Conservation (phyloP, 345 rosid species). For the Excoecaria cochinchinensis region DNA sequence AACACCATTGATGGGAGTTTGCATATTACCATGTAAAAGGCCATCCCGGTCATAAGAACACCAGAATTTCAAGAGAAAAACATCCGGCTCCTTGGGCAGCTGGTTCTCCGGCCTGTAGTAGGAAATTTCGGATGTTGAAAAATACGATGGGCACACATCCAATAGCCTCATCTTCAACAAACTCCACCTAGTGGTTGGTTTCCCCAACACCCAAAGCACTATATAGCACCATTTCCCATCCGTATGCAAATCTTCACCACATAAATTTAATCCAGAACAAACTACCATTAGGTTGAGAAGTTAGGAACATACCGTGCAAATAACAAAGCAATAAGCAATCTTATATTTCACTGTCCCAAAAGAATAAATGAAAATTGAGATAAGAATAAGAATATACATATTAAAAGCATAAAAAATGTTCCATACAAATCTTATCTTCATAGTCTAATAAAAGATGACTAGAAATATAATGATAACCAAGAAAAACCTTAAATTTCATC, state of each 20-base stretch:
- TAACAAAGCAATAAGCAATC: neutral
- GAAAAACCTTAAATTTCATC: neutral
- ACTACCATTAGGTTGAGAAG: neutral
- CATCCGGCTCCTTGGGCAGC: slow-evolving; percentile 45
- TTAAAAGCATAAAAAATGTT: neutral
- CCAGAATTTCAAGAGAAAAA: slow-evolving; percentile 68
- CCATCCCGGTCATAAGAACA: slow-evolving; percentile 53
- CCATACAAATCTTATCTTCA: neutral
- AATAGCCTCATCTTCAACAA: slow-evolving; percentile 58
- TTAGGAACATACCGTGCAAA: neutral
- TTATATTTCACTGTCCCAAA: slow-evolving; percentile 1
- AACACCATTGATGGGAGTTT: neutral
- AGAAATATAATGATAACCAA: neutral
- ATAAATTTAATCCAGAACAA: slow-evolving; percentile 8
- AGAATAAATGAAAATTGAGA: neutral
- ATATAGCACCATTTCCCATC: slow-evolving; percentile 77
- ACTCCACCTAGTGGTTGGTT: slow-evolving; percentile 51
- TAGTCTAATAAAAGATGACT: neutral
- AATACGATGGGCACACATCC: slow-evolving; percentile 64
- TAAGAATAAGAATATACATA: neutral
- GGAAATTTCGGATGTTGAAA: slow-evolving; percentile 52
- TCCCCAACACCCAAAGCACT: slow-evolving; percentile 66
- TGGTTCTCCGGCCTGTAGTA: slow-evolving; percentile 42
- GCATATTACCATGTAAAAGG: slow-evolving; percentile 51
- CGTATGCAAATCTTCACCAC: slow-evolving; percentile 49